Evolutionary conservation across 805 yeast species (phyloP).

Genomic region (Candida glaebosa): DNA sequence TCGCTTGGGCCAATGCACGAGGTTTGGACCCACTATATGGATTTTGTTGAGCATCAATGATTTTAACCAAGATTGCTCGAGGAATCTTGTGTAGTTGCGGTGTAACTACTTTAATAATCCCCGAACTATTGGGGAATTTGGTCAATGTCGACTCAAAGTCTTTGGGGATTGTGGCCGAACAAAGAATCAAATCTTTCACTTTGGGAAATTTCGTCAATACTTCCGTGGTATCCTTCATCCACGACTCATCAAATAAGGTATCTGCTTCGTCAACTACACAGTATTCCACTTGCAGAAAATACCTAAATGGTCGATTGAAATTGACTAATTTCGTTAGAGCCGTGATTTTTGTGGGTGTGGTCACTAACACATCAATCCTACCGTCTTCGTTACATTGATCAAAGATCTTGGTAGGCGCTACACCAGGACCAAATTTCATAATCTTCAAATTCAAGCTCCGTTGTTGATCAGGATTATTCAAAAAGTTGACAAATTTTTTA

Average conservation of each 20-base stretch:
- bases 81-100: constrained; percentile 88
- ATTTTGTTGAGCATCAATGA: constrained; percentile 69
- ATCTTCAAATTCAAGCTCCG: constrained; percentile 40
- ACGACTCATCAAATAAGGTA: constrained; percentile 79
- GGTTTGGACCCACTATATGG: constrained; percentile 85
- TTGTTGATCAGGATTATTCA: constrained; percentile 19
- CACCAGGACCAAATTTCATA: constrained; percentile 61
- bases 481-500: constrained; percentile 18
- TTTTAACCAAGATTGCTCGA: constrained; percentile 61
- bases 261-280: constrained; percentile 93
- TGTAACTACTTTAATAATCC: constrained; percentile 57
- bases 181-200: constrained; percentile 64
- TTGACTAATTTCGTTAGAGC: constrained; percentile 32
- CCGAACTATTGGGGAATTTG: constrained; percentile 59
- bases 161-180: constrained; percentile 88
- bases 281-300: constrained; percentile 47
- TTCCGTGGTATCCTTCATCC: constrained; percentile 60
- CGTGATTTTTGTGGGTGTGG: constrained; percentile 79
- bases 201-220: constrained; percentile 50
- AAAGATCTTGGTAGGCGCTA: constrained; percentile 51
- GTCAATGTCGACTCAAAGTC: constrained; percentile 63
- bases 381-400: constrained; percentile 35
- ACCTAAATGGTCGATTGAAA: constrained; percentile 28
- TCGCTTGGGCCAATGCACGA: constrained; percentile 82
- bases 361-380: constrained; percentile 74